Base-by-base conservation (phyloP, 2,329 filamentous ascomycete species). In the Proliferodiscus dingleyae region DNA sequence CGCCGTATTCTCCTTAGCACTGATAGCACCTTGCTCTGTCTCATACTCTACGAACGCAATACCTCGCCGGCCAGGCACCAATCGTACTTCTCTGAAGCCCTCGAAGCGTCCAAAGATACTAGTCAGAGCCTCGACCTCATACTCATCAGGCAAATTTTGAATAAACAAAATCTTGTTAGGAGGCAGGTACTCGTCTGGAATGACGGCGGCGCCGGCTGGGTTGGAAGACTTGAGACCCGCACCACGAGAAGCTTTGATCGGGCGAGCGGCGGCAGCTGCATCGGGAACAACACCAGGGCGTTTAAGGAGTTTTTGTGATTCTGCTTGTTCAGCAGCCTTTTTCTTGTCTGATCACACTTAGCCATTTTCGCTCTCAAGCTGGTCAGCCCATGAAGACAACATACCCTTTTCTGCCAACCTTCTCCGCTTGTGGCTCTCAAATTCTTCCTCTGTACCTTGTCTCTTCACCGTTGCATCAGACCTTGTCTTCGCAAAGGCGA, bases 21-120 rank as follows among this genome's bases (percentile, higher is more conserved):
- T 84, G 60, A 95, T 95, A 22, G 93, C 90, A 33, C 88, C 89
- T 38, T 83, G 77, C 70, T 97, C 89, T 55, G 80, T 83, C 61
- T 95, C 89, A 70, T 97, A 98, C 68, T 98, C 93, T 49, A 96
- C 89, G 66, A 98, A 98, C 1, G 89, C 93, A 66, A 98, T 90
- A 3, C 89, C 89, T 53, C 81, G 84, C 41, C 91, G 76, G 23
- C 89, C 87, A 5, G 91, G 90, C 37, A 97, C 91, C 64, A 89
- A 69, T 61, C 93, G 81, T 37, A 96, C 87, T 71, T 98, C 93
- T 64, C 85, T 85, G 73, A 98, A 96, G 21, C 91, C 91, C 52
- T 95, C 87, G 70, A 94, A 98, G 39, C 86, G 83, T 41, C 82
- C 81, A 69, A 97, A 98, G 51, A 97, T 81, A 24, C 77, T 75